Conservation (phyloP, 1,139 yeast genomes). For the Protomyces pachydermus region DNA sequence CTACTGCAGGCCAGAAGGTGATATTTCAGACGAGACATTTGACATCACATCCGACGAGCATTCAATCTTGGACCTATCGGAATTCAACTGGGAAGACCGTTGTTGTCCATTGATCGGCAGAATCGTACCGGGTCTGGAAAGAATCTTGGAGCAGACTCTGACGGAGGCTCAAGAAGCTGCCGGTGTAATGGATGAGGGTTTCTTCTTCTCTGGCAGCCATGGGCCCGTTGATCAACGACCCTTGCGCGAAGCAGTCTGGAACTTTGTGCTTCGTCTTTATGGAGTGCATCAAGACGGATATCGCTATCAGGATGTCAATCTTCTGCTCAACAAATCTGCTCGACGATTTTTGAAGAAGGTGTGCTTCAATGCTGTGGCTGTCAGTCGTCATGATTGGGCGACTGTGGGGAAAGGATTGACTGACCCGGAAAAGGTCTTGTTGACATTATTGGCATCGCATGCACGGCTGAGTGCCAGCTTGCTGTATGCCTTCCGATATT, state of each 20-base stretch:
- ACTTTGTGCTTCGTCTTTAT: slow-evolving; percentile 23
- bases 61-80: slow-evolving; percentile 20
- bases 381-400: slow-evolving; percentile 17
- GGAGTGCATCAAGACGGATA: slow-evolving; percentile 30
- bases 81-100: slow-evolving; percentile 27
- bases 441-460: slow-evolving; percentile 17
- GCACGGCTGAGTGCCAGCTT: slow-evolving; percentile 22
- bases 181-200: slow-evolving; percentile 25
- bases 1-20: not conserved
- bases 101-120: slow-evolving; percentile 26
- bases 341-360: slow-evolving; percentile 17
- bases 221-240: slow-evolving; percentile 17
- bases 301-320: slow-evolving; percentile 21
- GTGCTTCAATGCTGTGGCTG: slow-evolving; percentile 7
- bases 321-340: slow-evolving; percentile 16
- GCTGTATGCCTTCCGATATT: slow-evolving; percentile 21
- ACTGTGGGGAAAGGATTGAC: slow-evolving; percentile 19
- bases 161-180: slow-evolving; percentile 23
- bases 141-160: slow-evolving; percentile 13
- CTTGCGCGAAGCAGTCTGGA: slow-evolving; percentile 30
- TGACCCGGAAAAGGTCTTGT: slow-evolving; percentile 12
- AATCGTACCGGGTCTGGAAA: slow-evolving; percentile 14
- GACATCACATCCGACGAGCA: slow-evolving; percentile 3
- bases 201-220: slow-evolving; percentile 10
- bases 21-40: slow-evolving; percentile 1